Base-by-base conservation (phyloP, 2,329 filamentous ascomycete genomes). In the Monilinia fructigena region DNA sequence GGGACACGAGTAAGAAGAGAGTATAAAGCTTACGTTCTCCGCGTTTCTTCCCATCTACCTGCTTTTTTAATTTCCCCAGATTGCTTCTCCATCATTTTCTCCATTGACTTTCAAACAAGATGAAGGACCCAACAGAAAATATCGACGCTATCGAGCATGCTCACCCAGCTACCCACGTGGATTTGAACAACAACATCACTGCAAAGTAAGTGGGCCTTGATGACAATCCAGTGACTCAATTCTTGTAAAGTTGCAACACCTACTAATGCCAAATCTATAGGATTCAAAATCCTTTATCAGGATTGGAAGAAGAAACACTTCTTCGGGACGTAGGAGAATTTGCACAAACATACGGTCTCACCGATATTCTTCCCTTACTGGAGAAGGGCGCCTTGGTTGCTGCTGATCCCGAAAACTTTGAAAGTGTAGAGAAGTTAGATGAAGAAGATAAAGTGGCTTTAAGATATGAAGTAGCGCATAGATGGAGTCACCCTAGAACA, bases 331-430 rank as follows among this genome's bases (percentile, higher is more conserved):
- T 87, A 42, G 81, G 86, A 62, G 79, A 80, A n/a, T 91, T 90
- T 72, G 88, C 87, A 50, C 78, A 80, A 18, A 78, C 82, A 53
- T 84, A 89, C 70, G 82, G 82, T 31, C 80, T 93, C 35, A 76
- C 79, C 2, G 84, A 89, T 64, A 82, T 89, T 70, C 77, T 86
- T 3, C 78, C 80, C 4, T 74, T 89, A 20, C 81, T 93, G 62
- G 81, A 84, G 62, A 89, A 88, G 72, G 91, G 89, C 45, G 91
- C 90, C 4, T 81, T 94, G 14, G 84, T 93, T 23, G 91, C 91
- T 3, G 89, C 91, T 75, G 86, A 89, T 71, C 89, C 89, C 0
- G 79, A 79, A 11, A 80, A 82, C 40, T 90, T 83, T 75, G 88
- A 91, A 66, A 79, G 82, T 45, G 82, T 92, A 52, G 77, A 74